These are phyloP conservation scores for Penicillium cosmopolitanum DNA, from an alignment of 495 filamentous ascomycete genomes.

Conservation along the genomic window DNA sequence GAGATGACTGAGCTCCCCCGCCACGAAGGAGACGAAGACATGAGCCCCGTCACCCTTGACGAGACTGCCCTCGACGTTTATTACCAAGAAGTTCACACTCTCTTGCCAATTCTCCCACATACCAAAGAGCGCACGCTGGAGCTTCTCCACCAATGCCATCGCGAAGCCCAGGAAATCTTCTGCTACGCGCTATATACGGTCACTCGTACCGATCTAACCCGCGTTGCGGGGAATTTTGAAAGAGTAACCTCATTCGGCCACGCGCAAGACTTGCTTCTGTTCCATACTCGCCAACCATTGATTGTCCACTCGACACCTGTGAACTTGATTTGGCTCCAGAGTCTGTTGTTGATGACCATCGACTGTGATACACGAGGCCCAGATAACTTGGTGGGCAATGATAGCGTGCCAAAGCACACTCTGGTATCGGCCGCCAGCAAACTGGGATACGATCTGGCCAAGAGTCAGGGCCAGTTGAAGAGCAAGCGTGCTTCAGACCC, in stretches of 20 bases:
- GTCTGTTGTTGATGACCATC: constrained; percentile 48
- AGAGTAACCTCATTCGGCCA: constrained; percentile 46
- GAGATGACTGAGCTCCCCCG: constrained; percentile 43
- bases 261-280: constrained; percentile 52
- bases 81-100: constrained; percentile 69
- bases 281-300: constrained; percentile 55
- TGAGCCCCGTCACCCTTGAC: constrained; percentile 46
- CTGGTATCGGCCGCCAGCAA: constrained; percentile 47
- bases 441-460: constrained; percentile 47
- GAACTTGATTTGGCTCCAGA: constrained; percentile 49
- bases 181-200: constrained; percentile 64
- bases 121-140: constrained; percentile 64
- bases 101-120: constrained; percentile 73
- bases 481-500: constrained; percentile 38
- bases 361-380: constrained; percentile 50
- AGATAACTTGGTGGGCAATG: constrained; percentile 48
- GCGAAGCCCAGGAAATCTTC: constrained; percentile 70
- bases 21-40: constrained; percentile 44
- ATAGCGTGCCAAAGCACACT: constrained; percentile 46
- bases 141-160: constrained; percentile 62
- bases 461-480: constrained; percentile 44
- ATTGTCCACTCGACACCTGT: constrained; percentile 39
- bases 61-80: constrained; percentile 49
- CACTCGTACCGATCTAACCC: constrained; percentile 44
- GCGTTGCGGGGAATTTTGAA: constrained; percentile 42